These are phyloP conservation scores for Letharia columbiana DNA, from an alignment of 495 filamentous ascomycete species.

Conservation along the genomic window DNA sequence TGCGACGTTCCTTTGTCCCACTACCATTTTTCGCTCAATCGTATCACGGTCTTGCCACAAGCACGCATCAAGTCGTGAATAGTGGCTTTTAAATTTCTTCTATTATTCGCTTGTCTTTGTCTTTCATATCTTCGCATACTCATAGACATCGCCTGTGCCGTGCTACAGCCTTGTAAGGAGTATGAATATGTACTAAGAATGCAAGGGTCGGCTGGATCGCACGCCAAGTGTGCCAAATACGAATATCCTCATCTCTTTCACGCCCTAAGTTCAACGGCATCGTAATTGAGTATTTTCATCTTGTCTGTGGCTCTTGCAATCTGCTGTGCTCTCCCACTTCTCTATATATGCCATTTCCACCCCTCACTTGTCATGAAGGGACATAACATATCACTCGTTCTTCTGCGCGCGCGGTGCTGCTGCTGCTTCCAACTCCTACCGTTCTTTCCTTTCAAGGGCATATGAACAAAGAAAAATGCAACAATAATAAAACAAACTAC, in stretches of 20 bases:
- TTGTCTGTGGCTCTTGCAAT: background rate
- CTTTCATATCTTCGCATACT: background rate
- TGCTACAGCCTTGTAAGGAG: background rate
- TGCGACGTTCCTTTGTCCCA: background rate
- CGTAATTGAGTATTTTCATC: background rate
- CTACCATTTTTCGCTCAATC: background rate
- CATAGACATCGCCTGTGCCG: no score
- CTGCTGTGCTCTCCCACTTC: background rate
- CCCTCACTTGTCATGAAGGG: background rate
- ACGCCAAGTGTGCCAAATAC: background rate
- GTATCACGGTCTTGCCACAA: background rate
- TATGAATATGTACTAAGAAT: background rate
- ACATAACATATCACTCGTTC: background rate
- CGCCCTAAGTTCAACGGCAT: background rate
- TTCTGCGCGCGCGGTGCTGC: background rate
- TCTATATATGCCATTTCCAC: background rate
- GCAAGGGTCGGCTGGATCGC: background rate
- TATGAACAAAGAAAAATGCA: background rate
- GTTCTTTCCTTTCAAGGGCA: background rate
- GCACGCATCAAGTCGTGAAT: background rate
- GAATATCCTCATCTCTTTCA: background rate
- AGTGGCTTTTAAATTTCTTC: background rate
- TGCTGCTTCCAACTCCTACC: background rate
- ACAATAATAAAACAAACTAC: background rate
- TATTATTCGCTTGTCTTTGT: background rate